Evolutionary conservation across 495 filamentous ascomycete genomes (phyloP).

Genomic region (Stereocaulon alpinum): DNA sequence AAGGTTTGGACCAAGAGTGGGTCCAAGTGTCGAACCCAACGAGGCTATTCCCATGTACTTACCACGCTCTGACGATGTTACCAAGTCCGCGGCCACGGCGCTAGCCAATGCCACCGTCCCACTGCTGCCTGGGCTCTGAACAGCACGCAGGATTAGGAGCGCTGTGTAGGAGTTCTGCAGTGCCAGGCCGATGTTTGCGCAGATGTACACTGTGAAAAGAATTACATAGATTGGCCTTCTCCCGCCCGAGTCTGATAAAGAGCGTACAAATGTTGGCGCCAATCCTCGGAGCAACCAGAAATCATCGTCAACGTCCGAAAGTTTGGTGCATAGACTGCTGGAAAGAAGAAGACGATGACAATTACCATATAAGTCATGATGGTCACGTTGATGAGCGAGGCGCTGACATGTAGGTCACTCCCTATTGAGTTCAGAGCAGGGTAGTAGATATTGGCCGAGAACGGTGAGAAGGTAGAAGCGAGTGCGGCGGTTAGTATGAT

Average conservation of each 20-base stretch:
- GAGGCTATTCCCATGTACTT: conserved; percentile 52
- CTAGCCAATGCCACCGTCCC: conserved; percentile 31
- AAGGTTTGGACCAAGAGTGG: conserved; percentile 35
- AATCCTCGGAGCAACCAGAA: too few relatives aligned
- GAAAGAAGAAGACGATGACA: neutral
- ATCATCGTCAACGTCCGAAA: too few relatives aligned
- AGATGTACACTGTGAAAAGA: conserved; percentile 35
- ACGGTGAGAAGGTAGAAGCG: conserved; percentile 30
- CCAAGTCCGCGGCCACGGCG: conserved; percentile 48
- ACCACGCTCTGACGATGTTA: conserved; percentile 47
- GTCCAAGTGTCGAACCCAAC: too few relatives aligned
- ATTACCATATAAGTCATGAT: conserved; percentile 37
- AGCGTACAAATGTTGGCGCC: conserved; percentile 37
- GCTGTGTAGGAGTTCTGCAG: conserved; percentile 35
- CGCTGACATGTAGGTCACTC: conserved; percentile 30
- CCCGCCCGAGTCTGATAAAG: conserved; percentile 38
- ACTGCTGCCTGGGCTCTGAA: conserved; percentile 41
- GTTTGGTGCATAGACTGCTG: too few relatives aligned
- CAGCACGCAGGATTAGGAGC: conserved; percentile 38
- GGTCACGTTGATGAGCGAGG: conserved; percentile 35
- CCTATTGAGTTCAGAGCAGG: conserved; percentile 32
- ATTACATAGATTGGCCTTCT: conserved; percentile 37
- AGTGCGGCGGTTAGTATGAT: conserved; percentile 28
- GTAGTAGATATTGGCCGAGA: conserved; percentile 38
- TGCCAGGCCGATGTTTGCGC: conserved; percentile 39